These are phyloP conservation scores for Lactarius hengduanensis DNA, from an alignment of 768 basidiomycete genomes.

Conservation along the genomic window DNA sequence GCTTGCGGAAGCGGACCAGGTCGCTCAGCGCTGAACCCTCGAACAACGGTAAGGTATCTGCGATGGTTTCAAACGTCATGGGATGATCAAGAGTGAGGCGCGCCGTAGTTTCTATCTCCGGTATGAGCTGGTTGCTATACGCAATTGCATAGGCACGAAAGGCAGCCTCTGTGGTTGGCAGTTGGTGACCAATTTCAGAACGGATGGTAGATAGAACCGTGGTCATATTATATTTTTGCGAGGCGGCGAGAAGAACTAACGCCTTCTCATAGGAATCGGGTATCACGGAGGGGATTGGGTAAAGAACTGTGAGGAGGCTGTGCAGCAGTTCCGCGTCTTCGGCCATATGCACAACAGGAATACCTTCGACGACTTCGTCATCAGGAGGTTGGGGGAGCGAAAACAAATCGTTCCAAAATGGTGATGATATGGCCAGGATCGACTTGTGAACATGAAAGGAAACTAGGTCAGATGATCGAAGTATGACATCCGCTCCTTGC, in stretches of 20 bases:
- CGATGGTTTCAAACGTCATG: background rate
- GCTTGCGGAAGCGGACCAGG: background rate
- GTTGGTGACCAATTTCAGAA: background rate
- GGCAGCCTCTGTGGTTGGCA: conserved; percentile 6
- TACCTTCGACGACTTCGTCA: background rate
- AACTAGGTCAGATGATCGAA: background rate
- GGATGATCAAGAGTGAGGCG: background rate
- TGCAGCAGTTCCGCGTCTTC: background rate
- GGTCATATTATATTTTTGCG: conserved; percentile 31
- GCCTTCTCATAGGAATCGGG: background rate
- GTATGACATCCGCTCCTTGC: no score
- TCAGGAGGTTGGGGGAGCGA: background rate
- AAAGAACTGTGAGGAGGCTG: conserved; percentile 1
- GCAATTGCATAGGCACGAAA: background rate
- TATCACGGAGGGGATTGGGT: background rate
- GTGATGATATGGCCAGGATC: conserved; percentile 1
- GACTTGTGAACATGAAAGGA: conserved; percentile 3
- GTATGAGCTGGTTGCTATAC: background rate
- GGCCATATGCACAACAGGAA: background rate
- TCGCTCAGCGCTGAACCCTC: background rate
- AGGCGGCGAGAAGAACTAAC: conserved; percentile 21
- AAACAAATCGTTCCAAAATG: conserved; percentile 4
- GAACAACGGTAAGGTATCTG: background rate
- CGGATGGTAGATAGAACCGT: background rate
- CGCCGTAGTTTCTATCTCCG: background rate